These are phyloP conservation scores for Pontederia crassipes DNA, from an alignment of 176 grass and related monocot species.

Conservation along the genomic window DNA sequence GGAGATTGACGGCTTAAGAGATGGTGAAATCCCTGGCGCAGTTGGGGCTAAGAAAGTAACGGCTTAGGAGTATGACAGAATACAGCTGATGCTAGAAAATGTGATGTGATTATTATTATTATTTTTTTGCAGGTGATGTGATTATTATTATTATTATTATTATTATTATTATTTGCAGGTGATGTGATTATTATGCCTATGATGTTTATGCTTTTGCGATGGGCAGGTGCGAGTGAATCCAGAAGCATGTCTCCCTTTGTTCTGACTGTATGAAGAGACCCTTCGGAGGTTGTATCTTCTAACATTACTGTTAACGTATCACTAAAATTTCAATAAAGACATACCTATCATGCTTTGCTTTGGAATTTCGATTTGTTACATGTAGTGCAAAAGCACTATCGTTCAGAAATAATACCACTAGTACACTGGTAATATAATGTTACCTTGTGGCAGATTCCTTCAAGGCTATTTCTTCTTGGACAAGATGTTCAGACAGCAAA, in stretches of 20 bases:
- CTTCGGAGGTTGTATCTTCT: slow-evolving; percentile 20
- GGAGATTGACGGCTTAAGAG: slow-evolving; percentile 7
- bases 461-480: neutral
- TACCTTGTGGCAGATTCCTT: neutral
- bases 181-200: neutral
- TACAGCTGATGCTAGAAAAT: slow-evolving; percentile 20
- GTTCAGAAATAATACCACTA: no score
- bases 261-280: slow-evolving; percentile 26
- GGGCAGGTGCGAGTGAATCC: slow-evolving; percentile 6
- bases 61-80: slow-evolving; percentile 4
- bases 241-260: slow-evolving; percentile 18
- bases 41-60: slow-evolving; percentile 16
- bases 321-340: neutral
- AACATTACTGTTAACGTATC: slow-evolving; percentile 17
- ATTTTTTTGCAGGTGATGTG: no score
- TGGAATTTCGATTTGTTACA: no score
- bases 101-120: neutral
- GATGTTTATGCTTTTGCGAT: slow-evolving; percentile 7
- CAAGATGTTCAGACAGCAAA: neutral
- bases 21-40: slow-evolving; percentile 5
- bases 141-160: neutral
- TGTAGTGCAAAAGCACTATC: no score
- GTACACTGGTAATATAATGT: neutral
- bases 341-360: no score
- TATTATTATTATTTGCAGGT: no score